Conservation (phyloP, 805 yeast genomes). For the Tetrapisispora fleetii region DNA sequence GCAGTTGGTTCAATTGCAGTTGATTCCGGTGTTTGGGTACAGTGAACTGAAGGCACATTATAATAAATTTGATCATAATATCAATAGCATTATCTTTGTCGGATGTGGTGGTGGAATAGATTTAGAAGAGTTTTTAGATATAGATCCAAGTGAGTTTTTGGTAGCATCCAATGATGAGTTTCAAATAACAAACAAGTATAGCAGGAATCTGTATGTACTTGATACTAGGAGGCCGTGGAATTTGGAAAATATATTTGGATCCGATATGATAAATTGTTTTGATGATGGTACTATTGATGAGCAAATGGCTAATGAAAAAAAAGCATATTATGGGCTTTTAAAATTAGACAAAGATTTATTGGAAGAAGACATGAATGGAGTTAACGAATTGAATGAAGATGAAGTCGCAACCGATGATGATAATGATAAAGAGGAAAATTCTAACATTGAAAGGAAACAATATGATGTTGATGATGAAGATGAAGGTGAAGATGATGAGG, state of each 20-base stretch:
- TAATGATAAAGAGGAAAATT: conserved; percentile 20
- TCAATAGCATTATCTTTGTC: conserved; percentile 63
- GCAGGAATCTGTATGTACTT: conserved; percentile 63
- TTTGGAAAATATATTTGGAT: conserved; percentile 81
- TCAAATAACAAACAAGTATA: conserved; percentile 27
- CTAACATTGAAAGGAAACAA: conserved; percentile 7
- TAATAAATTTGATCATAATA: conserved; percentile 55
- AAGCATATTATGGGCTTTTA: conserved; percentile 50
- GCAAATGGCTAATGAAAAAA: conserved; percentile 43
- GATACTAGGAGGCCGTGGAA: conserved; percentile 98
- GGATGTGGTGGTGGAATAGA: conserved; percentile 96
- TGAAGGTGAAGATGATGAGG: conserved; percentile 19
- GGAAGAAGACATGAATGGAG: conserved; percentile 32
- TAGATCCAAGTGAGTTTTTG: conserved; percentile 45
- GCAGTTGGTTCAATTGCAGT: conserved; percentile 76
- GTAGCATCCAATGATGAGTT: conserved; percentile 20
- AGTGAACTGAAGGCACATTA: conserved; percentile 62
- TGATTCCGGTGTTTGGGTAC: conserved; percentile 90
- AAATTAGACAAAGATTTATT: conserved; percentile 32
- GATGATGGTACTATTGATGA: conserved; percentile 76
- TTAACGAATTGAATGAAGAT: conserved; percentile 20
- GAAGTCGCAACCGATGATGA: conserved; percentile 26
- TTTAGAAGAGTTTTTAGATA: conserved; percentile 60
- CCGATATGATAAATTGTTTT: conserved; percentile 64
- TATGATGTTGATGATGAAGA: conserved; percentile 25